These are phyloP conservation scores for Gentiana macrophylla DNA, from an alignment of 257 asterid genomes.

Conservation along the genomic window DNA sequence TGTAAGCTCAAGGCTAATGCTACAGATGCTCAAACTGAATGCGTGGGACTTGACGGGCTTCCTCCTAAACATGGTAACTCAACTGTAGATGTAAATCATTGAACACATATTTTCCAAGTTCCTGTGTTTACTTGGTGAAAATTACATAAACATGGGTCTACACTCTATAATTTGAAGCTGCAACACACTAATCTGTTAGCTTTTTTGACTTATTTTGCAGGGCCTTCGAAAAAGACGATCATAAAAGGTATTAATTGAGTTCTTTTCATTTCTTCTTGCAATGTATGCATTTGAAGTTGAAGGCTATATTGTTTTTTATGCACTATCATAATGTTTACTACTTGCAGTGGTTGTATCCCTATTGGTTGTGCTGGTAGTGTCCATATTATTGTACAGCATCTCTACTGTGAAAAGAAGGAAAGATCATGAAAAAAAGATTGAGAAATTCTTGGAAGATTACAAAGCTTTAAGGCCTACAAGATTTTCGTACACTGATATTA, in stretches of 20 bases:
- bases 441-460: slow-evolving; percentile 48
- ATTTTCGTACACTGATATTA: slow-evolving; percentile 48
- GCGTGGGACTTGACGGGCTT: slow-evolving; percentile 12
- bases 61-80: no score
- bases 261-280: no score
- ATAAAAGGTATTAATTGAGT: background rate
- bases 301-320: no score
- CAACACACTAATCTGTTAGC: no score
- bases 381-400: background rate
- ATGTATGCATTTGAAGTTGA: no score
- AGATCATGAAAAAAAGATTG: slow-evolving; percentile 27
- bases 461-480: slow-evolving; percentile 54
- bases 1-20: slow-evolving; percentile 37
- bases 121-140: no score
- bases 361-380: slow-evolving; percentile 12
- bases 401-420: slow-evolving; percentile 11
- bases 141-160: no score
- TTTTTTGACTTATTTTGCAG: slow-evolving; percentile 11
- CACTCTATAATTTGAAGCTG: no score
- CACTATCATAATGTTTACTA: no score
- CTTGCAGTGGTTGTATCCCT: slow-evolving; percentile 21
- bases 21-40: slow-evolving; percentile 28
- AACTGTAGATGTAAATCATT: no score
- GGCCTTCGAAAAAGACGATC: slow-evolving; percentile 21
- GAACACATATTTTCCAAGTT: no score